Evolutionary conservation across 768 basidiomycete genomes (phyloP).

Genomic region (Psilocybe subaeruginosa): DNA sequence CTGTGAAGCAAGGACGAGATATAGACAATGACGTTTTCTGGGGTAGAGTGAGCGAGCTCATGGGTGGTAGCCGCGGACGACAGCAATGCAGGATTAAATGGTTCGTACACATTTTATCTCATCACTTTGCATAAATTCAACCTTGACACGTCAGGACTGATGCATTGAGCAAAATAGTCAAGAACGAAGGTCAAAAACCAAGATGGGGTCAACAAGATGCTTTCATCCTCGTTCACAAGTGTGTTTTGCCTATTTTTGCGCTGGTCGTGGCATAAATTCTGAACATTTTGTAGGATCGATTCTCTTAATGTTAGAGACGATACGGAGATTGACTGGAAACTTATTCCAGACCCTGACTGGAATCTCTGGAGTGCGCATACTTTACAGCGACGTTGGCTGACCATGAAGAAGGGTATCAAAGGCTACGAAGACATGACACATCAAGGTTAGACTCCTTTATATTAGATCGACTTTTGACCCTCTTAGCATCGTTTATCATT

Average conservation of each 20-base stretch:
- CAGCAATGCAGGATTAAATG: constrained; percentile 92
- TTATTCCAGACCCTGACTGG: constrained; percentile 73
- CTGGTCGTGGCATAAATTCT: not conserved
- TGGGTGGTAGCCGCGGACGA: constrained; percentile 76
- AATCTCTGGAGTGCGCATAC: constrained; percentile 84
- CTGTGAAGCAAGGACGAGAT: constrained; percentile 69
- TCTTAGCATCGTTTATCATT: constrained; percentile 9
- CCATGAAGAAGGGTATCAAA: constrained; percentile 77
- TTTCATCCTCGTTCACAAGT: constrained; percentile 85
- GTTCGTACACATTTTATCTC: constrained; percentile 34
- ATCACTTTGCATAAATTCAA: not conserved
- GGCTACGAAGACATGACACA: constrained; percentile 83
- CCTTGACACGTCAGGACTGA: constrained; percentile 60
- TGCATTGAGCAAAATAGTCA: constrained; percentile 69
- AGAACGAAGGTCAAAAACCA: constrained; percentile 69
- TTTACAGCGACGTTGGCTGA: constrained; percentile 79
- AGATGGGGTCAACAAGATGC: constrained; percentile 80
- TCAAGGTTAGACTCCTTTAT: constrained; percentile 49
- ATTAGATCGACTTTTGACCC: constrained; percentile 1
- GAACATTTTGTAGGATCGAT: constrained; percentile 54
- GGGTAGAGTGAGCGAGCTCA: constrained; percentile 73
- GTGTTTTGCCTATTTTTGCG: constrained; percentile 24
- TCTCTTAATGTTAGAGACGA: constrained; percentile 77
- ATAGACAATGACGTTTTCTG: constrained; percentile 84
- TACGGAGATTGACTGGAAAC: constrained; percentile 86